Percentiles rank a stretch among this genome's conserved stretches.
phyloP scores from a whole-genome alignment of 805 yeast genomes.

The Saccharomycopsis javanensis region DNA sequence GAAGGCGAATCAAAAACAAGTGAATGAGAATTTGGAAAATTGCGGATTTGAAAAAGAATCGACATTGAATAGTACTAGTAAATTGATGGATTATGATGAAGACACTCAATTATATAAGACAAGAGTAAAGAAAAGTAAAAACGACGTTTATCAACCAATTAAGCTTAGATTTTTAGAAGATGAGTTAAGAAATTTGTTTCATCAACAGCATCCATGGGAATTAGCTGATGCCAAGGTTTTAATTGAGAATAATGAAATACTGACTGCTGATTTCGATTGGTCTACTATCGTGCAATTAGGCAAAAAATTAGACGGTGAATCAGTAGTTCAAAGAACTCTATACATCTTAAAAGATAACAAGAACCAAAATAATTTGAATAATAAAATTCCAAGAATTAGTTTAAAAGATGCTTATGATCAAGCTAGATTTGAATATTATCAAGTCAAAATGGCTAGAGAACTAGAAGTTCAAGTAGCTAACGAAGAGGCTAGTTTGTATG shows the following conservation, averaged over 20 bases:
- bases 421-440: slow-evolving; percentile 82
- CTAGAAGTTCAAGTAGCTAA: slow-evolving; percentile 56
- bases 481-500: slow-evolving; percentile 83
- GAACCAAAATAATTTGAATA: slow-evolving; percentile 1
- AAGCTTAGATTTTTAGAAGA: slow-evolving; percentile 62
- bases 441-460: slow-evolving; percentile 76
- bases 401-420: slow-evolving; percentile 67
- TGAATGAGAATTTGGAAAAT: background rate
- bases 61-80: slow-evolving; percentile 13
- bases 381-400: slow-evolving; percentile 24
- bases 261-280: slow-evolving; percentile 58
- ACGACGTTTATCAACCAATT: slow-evolving; percentile 41
- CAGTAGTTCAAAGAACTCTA: slow-evolving; percentile 67
- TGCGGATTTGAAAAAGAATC: slow-evolving; percentile 23
- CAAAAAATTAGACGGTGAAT: slow-evolving; percentile 81
- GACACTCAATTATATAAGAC: slow-evolving; percentile 33
- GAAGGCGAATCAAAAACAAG: slow-evolving; percentile 22
- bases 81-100: slow-evolving; percentile 3
- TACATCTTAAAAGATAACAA: slow-evolving; percentile 36
- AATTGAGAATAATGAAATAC: slow-evolving; percentile 65
- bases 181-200: slow-evolving; percentile 70
- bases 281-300: slow-evolving; percentile 58
- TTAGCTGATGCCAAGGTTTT: slow-evolving; percentile 79
- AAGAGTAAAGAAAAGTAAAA: slow-evolving; percentile 30
- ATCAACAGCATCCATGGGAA: slow-evolving; percentile 97